These are phyloP conservation scores for Pseudoturritis turrita DNA, from an alignment of 345 rosid species.

Conservation along the genomic window DNA sequence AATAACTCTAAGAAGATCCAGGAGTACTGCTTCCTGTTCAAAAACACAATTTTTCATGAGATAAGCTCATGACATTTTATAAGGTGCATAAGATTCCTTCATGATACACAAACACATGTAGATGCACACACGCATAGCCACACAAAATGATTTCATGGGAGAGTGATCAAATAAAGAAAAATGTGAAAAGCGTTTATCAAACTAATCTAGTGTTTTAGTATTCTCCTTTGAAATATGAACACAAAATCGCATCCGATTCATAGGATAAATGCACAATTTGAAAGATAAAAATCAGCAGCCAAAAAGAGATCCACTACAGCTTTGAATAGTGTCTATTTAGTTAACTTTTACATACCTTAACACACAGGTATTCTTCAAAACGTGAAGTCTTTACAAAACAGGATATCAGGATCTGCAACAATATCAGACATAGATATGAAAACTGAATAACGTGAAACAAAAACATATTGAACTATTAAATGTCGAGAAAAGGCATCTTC, in stretches of 20 bases:
- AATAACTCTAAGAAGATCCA: constrained; percentile 90
- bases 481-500: not conserved
- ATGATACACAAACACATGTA: not conserved
- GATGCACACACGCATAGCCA: not conserved
- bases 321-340: not conserved
- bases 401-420: constrained; percentile 72
- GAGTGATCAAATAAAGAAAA: not conserved
- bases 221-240: not conserved
- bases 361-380: constrained; percentile 78
- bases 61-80: constrained; percentile 4
- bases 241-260: not conserved
- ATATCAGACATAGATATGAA: constrained; percentile 16
- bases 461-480: not conserved
- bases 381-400: constrained; percentile 93
- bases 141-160: not conserved
- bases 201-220: not conserved
- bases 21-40: constrained; percentile 78
- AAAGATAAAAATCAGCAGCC: not conserved
- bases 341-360: constrained; percentile 50
- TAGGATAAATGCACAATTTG: not conserved
- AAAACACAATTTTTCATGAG: not conserved
- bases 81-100: constrained; percentile 6
- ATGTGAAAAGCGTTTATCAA: not conserved
- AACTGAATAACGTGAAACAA: not conserved
- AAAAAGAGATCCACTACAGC: not conserved